A percentile compares a stretch with the other conserved stretches of the same genome.
phyloP scores from a whole-genome alignment of 257 asterid species.

The Ophiorrhiza pumila region DNA sequence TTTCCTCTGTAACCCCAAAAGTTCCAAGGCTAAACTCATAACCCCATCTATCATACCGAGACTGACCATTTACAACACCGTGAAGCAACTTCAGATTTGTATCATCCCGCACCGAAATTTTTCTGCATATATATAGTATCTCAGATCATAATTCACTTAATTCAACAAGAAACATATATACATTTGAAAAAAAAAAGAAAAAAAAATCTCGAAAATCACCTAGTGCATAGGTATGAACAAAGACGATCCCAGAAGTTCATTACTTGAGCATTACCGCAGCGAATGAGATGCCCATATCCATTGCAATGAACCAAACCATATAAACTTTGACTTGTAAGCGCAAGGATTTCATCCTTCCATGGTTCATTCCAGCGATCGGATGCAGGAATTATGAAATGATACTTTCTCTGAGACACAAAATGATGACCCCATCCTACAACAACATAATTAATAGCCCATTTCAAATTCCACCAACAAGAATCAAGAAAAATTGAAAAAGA shows the following conservation, averaged over 20 bases:
- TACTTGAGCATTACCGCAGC: conserved; percentile 39
- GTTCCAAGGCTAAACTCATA: conserved; percentile 46
- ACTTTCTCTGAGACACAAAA: conserved; percentile 67
- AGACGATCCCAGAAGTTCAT: conserved; percentile 82
- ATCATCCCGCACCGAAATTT: conserved; percentile 44
- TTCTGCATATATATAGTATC: conserved; percentile 41
- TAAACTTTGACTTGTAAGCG: conserved; percentile 39
- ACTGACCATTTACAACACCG: conserved; percentile 45
- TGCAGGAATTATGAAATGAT: conserved; percentile 64
- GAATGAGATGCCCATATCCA: conserved; percentile 74
- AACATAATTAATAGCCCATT: conserved; percentile 1
- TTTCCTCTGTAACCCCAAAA: conserved; percentile 38
- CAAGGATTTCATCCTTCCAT: conserved; percentile 35
- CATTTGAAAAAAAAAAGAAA: not conserved
- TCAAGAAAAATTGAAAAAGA: too few species aligned
- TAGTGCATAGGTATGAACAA: conserved; percentile 53
- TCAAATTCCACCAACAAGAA: not conserved
- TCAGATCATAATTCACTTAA: conserved; percentile 1
- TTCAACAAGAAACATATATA: not conserved
- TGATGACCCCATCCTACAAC: conserved; percentile 87
- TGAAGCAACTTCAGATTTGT: conserved; percentile 52
- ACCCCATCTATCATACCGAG: conserved; percentile 71
- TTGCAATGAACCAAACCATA: conserved; percentile 77
- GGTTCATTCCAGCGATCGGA: conserved; percentile 42
- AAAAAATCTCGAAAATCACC: conserved; percentile 34